A percentile compares a stretch with the other conserved stretches of the same genome.
These are phyloP conservation scores for Capronia americana DNA, from an alignment of 2,329 filamentous ascomycete species.

Conservation along the genomic window DNA sequence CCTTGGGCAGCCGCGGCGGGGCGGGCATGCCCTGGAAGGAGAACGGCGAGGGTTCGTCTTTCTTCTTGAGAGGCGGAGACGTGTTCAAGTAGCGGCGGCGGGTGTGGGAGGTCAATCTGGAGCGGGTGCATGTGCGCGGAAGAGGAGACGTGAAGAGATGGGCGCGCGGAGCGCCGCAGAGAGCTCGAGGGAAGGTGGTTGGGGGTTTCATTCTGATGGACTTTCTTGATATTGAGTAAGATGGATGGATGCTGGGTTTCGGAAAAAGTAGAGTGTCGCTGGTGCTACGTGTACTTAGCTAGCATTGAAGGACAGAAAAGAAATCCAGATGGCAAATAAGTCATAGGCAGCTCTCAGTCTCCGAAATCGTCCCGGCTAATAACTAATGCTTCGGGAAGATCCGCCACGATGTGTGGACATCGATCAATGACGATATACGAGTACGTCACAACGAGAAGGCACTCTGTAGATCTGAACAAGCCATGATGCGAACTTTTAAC, in stretches of 20 bases:
- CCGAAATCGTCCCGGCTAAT: not conserved
- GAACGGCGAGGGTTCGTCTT: slow-evolving; percentile 15
- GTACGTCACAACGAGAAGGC: not conserved
- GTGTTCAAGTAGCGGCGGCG: slow-evolving; percentile 6
- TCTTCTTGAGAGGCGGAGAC: not conserved
- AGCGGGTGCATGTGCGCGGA: not conserved
- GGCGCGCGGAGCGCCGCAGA: slow-evolving; percentile 19
- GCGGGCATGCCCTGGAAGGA: slow-evolving; percentile 57
- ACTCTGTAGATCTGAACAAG: not conserved
- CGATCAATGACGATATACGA: not conserved
- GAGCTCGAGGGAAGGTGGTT: not conserved
- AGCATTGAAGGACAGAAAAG: not conserved
- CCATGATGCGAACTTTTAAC: not conserved
- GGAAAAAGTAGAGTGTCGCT: not conserved
- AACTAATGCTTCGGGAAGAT: not conserved
- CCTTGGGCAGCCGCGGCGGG: slow-evolving; percentile 84
- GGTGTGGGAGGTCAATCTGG: not conserved
- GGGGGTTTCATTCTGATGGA: slow-evolving; percentile 2
- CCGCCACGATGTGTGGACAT: no score
- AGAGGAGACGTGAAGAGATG: slow-evolving; percentile 20
- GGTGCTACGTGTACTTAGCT: not conserved
- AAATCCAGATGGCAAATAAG: slow-evolving; percentile 6
- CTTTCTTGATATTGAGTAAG: not conserved
- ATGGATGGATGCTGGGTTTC: not conserved
- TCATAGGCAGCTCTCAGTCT: not conserved